phyloP scores from a whole-genome alignment of 2,329 filamentous ascomycete species.

The Fusarium fujikuroi region DNA sequence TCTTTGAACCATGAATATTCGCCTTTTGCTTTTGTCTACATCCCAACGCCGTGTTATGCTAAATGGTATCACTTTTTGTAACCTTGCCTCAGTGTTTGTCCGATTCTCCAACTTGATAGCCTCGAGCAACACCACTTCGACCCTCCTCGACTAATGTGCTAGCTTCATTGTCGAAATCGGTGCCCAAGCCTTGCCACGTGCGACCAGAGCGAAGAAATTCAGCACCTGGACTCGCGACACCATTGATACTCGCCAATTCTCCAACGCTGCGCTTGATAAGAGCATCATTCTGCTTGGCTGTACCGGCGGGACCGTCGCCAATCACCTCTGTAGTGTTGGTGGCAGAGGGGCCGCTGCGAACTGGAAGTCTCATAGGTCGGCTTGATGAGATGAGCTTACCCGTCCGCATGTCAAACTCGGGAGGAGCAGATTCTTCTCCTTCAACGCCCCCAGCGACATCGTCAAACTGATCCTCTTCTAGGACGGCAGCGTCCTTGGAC shows the following conservation, averaged over 20 bases:
- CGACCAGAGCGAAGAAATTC: constrained; percentile 84
- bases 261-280: constrained; percentile 70
- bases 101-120: constrained; percentile 79
- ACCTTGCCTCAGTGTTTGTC: constrained; percentile 42
- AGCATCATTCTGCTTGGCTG: constrained; percentile 29
- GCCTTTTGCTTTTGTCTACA: constrained; percentile 16
- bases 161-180: constrained; percentile 75
- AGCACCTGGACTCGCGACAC: constrained; percentile 89
- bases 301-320: not conserved
- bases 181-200: constrained; percentile 93
- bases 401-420: constrained; percentile 92
- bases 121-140: constrained; percentile 85
- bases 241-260: constrained; percentile 83
- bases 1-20: not conserved
- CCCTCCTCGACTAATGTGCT: constrained; percentile 84
- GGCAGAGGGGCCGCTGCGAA: constrained; percentile 38
- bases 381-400: constrained; percentile 84
- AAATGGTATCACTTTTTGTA: constrained; percentile 25
- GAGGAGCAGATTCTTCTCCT: constrained; percentile 80
- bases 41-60: constrained; percentile 25
- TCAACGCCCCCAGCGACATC: constrained; percentile 58
- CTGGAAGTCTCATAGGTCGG: constrained; percentile 73
- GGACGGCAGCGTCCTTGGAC: constrained; percentile 14
- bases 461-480: constrained; percentile 36
- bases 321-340: not conserved